Base-by-base conservation (phyloP, 768 basidiomycete genomes). In the Cyclocybe aegerita region DNA sequence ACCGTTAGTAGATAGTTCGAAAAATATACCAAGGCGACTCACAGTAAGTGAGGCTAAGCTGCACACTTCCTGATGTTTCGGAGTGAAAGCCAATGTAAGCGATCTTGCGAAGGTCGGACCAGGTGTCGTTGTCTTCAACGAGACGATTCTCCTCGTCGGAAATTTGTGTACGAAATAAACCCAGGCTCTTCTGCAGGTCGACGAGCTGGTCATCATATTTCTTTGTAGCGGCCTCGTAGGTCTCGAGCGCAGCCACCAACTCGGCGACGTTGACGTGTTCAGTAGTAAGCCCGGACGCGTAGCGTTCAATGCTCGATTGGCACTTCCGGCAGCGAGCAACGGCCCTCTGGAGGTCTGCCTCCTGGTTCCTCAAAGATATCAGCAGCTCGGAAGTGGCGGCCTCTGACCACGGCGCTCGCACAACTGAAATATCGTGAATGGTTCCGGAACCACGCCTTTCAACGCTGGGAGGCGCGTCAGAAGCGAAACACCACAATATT, bases 341-440 rank as follows among this genome's bases (percentile, higher is more conserved):
- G 1, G 69, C 63, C n/a, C 66, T 64, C 9, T 60, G 36, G 0
- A 55, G 48, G 2, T 48, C 53, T 9, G 65, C 55, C 41, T 68
- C 62, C 44, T 60, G 63, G 0, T 37, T n/a, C 11, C 53, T 17
- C 0, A 76, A 65, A 0, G 38, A 60, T 1, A 48, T 41, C n/a
- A 74, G 61, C 0, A 48, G 47, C 0, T 65, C 54, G 9, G 71
- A 71, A 0, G 69, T 62, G 4, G 48, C 0, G 54, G 52, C 7
- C 44, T 11, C 9, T 59, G 43, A 11, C 60, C 51, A 9, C 38
- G 52, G 51, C 29, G 52, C 49, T 0, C 12, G 29, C 7, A 64
- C 66, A 23, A 74, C 54, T 7, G 67, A 65, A 4, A 77, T 75
- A 51, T 77, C 75, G 44, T 77, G 77, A 43, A 78, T 75, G 0